Percentiles rank a stretch among this genome's conserved stretches.
Evolutionary conservation across 2,329 filamentous ascomycete genomes (phyloP).

Genomic region (Cercospora berteroae): DNA sequence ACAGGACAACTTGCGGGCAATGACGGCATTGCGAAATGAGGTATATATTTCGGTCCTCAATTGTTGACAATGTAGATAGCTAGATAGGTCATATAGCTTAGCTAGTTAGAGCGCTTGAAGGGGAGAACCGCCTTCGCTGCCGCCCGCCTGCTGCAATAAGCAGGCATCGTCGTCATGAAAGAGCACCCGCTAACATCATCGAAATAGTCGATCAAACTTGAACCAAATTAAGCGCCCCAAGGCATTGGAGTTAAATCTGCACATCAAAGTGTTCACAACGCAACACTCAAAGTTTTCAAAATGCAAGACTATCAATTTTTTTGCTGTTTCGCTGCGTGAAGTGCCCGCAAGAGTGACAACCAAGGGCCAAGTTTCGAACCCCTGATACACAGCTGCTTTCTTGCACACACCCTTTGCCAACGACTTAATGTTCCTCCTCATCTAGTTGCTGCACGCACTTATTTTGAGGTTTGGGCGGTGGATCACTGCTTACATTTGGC

Average conservation of each 20-base stretch:
- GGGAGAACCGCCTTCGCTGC: background rate
- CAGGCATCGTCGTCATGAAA: background rate
- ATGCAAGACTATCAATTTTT: background rate
- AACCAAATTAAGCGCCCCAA: background rate
- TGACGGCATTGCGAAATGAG: background rate
- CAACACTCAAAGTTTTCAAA: background rate
- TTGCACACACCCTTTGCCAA: background rate
- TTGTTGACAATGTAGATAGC: background rate
- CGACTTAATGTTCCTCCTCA: background rate
- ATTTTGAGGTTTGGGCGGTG: background rate
- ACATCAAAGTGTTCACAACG: background rate
- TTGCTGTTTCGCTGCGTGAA: background rate
- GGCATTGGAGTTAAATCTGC: background rate
- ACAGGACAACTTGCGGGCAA: background rate
- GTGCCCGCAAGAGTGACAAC: background rate
- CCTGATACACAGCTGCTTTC: background rate
- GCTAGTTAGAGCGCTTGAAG: background rate
- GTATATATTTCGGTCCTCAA: background rate
- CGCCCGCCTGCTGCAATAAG: background rate
- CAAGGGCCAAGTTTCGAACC: background rate
- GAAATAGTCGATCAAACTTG: background rate
- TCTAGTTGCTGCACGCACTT: background rate
- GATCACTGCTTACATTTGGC: background rate
- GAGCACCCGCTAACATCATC: background rate
- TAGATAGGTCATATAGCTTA: background rate